Base-by-base conservation (phyloP, 225 moss, liverwort and hornwort species). In the Takakia lepidozioides region DNA sequence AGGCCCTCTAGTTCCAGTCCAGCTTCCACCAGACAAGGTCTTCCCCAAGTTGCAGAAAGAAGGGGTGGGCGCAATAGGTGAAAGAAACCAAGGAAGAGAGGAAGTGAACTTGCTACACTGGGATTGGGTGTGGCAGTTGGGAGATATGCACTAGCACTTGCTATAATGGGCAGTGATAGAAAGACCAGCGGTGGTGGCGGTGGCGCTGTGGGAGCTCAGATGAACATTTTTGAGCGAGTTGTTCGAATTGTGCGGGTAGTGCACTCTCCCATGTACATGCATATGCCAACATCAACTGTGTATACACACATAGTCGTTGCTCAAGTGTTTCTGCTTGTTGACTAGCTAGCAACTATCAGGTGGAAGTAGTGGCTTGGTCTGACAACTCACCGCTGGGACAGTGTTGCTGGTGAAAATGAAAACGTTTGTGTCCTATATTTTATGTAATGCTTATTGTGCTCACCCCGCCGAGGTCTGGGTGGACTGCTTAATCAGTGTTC, bases 141-240 rank as follows among this genome's bases (percentile, higher is more conserved):
- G n/a, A 74, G 81, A 25, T 58, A 61, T 79, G 76, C 61, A 0
- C 76, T 93, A 6, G 74, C 78, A 44, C 75, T 86, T 15, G 83
- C 86, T 27, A 69, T 86, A 63, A 80, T 78, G 64, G 59, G 70
- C 39, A 60, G 67, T 19, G 65, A 46, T 27, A 70, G 61, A 49
- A 51, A 67, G 20, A 27, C 42, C 21, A 70, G 65, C 50, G 67
- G 54, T 30, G 55, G 68, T 52, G 43, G 72, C 16, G 88, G 95
- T 25, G 91, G 98, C n/a, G 98, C 91, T 19, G 75, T 98, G 30
- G 67, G 70, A 8, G 68, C 81, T 10, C 75, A 91, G 70, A 82
- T 87, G 32, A 98, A 98, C 52, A 87, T 98, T 27, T 98, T 98
- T 61, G 98, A 98, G 47, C 87, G 98, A 37, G 77, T 98, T 15